Conservation (phyloP, 2,329 filamentous ascomycete genomes). For the Fusarium globosum region DNA sequence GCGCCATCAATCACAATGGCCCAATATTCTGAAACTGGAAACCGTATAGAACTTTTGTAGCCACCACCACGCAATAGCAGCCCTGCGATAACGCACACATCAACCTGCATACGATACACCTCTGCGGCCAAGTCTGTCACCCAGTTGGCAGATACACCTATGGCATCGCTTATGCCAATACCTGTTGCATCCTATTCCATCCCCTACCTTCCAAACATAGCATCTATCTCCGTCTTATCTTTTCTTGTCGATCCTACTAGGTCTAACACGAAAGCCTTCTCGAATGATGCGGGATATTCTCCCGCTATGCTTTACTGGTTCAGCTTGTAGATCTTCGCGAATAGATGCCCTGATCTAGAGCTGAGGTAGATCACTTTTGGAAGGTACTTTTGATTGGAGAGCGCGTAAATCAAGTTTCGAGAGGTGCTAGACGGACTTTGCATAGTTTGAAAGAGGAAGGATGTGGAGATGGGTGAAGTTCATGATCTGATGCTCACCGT, state of each 20-base stretch:
- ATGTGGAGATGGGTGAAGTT: not conserved
- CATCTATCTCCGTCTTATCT: slow-evolving; percentile 13
- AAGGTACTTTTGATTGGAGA: slow-evolving; percentile 4
- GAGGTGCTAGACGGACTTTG: not conserved
- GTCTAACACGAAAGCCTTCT: not conserved
- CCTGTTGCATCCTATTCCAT: not conserved
- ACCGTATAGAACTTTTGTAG: slow-evolving; percentile 21
- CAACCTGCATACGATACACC: not conserved
- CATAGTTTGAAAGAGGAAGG: slow-evolving; percentile 5
- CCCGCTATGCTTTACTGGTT: not conserved
- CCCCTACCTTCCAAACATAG: slow-evolving; percentile 19
- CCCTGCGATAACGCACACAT: slow-evolving; percentile 24
- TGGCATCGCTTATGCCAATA: not conserved
- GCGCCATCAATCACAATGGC: slow-evolving; percentile 18
- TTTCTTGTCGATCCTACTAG: not conserved
- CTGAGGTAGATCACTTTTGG: not conserved
- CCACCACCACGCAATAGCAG: slow-evolving; percentile 17
- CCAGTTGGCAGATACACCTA: not conserved
- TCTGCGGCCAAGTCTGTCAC: not conserved
- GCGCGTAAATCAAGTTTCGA: not conserved
- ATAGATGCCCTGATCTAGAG: not conserved
- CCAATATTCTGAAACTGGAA: slow-evolving; percentile 20
- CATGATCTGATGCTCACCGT: slow-evolving; percentile 5
- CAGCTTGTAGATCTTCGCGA: slow-evolving; percentile 4
- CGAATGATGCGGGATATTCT: not conserved